Base-by-base conservation (phyloP, 75 land plant genomes). In the Selaginella tamariscina region DNA sequence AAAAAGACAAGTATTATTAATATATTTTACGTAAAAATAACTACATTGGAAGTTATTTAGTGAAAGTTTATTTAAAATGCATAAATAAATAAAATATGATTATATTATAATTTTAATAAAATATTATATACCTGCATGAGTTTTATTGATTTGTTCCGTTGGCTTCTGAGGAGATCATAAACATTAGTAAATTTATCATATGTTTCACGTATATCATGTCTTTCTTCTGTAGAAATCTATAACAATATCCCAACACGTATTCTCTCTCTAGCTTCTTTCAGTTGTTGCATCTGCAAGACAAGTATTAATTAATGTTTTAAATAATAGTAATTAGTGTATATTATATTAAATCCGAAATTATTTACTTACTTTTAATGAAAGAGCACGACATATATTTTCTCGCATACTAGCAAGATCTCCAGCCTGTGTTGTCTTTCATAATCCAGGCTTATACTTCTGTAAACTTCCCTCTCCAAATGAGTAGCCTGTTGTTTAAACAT, bases 101-200 rank as follows among this genome's bases (percentile, higher is more conserved):
- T 5, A 15, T 39, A 15, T 5, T 39, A 39, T 39, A 5, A 5
- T 15, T 39, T 5, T 15, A 5, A 39, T 15, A 39, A 5, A 39
- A 39, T 15, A 39, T 5, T 15, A 39, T 15, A 39, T 5, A 77
- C 79, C 79, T 72, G 67, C 15, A 77, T 55, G 9, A 72, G 56
- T 31, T 33, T 29, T 24, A 32, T 67, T 1, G 32, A 77, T 28
- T 77, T 72, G 70, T 77, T 77, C 32, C 79, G 75, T 63, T 77
- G 79, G 21, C 76, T 44, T 1, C 79, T 57, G 31, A 77, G 54
- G 11, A 77, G 30, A 54, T 67, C 29, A 49, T 72, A 68, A 0
- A 77, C 62, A 28, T 64, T 62, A 2, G 32, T 24, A 26, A 56
- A 72, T 13, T 77, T 68, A 1, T 56, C 31, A 64, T 18, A 71